phyloP scores from a whole-genome alignment of 148 eudicot genomes.

The Nyssa sinensis region DNA sequence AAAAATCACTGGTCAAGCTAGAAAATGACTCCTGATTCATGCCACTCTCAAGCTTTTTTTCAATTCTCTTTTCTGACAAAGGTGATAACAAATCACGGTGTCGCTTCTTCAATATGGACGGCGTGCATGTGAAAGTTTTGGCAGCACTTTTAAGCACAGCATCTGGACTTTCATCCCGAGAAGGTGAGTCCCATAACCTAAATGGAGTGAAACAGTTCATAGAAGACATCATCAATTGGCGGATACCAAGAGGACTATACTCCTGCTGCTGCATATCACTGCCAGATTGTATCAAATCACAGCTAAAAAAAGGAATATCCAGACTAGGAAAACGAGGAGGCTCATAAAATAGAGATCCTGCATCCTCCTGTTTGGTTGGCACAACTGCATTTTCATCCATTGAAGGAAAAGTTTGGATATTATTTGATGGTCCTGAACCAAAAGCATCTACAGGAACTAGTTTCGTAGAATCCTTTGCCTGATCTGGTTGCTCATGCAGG shows the following conservation, averaged over 20 bases:
- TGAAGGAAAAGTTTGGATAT: conserved; percentile 31
- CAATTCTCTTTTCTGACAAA: conserved; percentile 74
- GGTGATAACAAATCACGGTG: conserved; percentile 84
- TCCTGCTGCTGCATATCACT: conserved; percentile 70
- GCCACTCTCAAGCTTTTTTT: conserved; percentile 59
- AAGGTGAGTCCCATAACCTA: conserved; percentile 86
- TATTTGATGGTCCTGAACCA: conserved; percentile 35
- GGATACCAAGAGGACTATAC: conserved; percentile 92
- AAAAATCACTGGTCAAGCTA: conserved; percentile 60
- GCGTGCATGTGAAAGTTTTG: conserved; percentile 70
- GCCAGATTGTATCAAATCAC: conserved; percentile 82
- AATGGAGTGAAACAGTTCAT: conserved; percentile 56
- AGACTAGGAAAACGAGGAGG: conserved; percentile 89
- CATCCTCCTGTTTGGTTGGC: conserved; percentile 37
- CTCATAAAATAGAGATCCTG: conserved; percentile 73
- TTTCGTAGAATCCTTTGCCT: conserved; percentile 29
- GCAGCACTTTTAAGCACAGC: conserved; percentile 86
- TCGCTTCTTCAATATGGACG: conserved; percentile 90
- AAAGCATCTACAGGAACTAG: conserved; percentile 57
- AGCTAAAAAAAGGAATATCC: conserved; percentile 87
- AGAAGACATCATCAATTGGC: conserved; percentile 73
- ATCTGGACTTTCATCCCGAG: conserved; percentile 64
- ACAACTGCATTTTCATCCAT: conserved; percentile 20
- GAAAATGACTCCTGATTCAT: conserved; percentile 47
- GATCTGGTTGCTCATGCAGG: conserved; percentile 32